A percentile compares a stretch with the other conserved stretches of the same genome.
phyloP scores from a whole-genome alignment of 768 basidiomycete species.

The Tubosaeta sp. region DNA sequence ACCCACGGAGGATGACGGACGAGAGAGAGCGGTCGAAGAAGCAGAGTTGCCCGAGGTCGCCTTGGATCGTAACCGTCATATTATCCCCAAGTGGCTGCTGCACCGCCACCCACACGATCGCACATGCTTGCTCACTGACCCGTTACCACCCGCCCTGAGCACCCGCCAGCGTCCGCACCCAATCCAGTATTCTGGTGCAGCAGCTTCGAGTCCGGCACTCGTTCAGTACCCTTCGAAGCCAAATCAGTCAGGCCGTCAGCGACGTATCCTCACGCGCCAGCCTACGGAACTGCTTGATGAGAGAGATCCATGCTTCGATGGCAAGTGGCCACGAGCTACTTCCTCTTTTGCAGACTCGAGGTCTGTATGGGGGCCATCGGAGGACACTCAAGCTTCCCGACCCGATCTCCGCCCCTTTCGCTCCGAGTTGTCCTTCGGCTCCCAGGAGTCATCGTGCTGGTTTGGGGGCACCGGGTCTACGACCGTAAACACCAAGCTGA shows the following conservation, averaged over 20 bases:
- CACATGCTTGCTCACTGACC: constrained; percentile 43
- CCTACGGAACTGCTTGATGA: constrained; percentile 35
- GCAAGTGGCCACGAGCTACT: constrained; percentile 27
- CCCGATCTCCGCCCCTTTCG: constrained; percentile 38
- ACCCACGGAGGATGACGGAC: constrained; percentile 30
- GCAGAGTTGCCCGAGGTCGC: constrained; percentile 93
- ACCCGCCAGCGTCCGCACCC: constrained; percentile 36
- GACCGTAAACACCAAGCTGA: constrained; percentile 87
- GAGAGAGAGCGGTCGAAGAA: constrained; percentile 51
- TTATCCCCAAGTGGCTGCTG: constrained; percentile 91
- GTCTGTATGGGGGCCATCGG: constrained; percentile 20
- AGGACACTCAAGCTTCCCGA: constrained; percentile 21
- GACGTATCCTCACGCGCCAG: constrained; percentile 42
- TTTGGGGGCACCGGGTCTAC: constrained; percentile 93
- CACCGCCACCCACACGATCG: constrained; percentile 44
- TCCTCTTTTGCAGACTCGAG: constrained; percentile 24
- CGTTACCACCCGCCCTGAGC: constrained; percentile 25
- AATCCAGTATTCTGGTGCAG: constrained; percentile 45
- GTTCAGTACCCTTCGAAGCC: constrained; percentile 28
- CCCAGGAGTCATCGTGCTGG: constrained; percentile 40
- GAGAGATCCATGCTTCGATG: constrained; percentile 44
- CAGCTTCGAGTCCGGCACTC: constrained; percentile 71
- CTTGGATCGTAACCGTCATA: constrained; percentile 90
- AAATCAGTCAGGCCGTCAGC: constrained; percentile 21
- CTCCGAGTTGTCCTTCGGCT: constrained; percentile 36